Evolutionary conservation across 2,329 filamentous ascomycete genomes (phyloP).

Genomic region (Botrytis sinoallii): DNA sequence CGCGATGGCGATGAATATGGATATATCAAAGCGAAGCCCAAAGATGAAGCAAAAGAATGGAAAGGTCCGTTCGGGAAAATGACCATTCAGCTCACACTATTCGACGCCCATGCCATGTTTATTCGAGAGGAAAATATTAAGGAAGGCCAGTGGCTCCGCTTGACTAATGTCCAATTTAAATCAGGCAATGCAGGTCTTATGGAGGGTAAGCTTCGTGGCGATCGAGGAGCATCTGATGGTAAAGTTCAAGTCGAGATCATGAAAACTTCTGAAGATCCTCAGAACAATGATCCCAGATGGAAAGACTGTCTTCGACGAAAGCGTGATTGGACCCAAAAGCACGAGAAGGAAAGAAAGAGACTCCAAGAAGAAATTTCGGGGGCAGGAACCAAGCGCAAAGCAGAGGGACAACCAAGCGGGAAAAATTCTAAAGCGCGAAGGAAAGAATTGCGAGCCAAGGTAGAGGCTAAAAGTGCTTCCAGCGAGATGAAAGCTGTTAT

Average conservation of each 20-base stretch:
- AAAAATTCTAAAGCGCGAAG: conserved; percentile 32
- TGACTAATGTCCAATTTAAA: conserved; percentile 73
- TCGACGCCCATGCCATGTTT: conserved; percentile 60
- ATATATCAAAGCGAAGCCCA: conserved; percentile 45
- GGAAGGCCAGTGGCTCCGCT: conserved; percentile 57
- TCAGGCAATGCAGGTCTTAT: conserved; percentile 51
- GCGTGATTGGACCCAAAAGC: conserved; percentile 52
- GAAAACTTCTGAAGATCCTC: conserved; percentile 40
- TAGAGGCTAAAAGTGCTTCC: conserved; percentile 34
- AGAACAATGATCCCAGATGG: conserved; percentile 47
- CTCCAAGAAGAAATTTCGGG: conserved; percentile 40
- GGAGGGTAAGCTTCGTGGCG: conserved; percentile 69
- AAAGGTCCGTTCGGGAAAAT: conserved; percentile 70
- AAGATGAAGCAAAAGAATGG: conserved; percentile 50
- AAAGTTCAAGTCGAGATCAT: conserved; percentile 60
- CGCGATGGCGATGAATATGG: conserved; percentile 54
- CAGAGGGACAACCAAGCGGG: conserved; percentile 16
- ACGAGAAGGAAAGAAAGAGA: conserved; percentile 42
- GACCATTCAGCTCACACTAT: conserved; percentile 70
- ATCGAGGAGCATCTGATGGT: conserved; percentile 45
- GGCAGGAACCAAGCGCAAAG: conserved; percentile 34
- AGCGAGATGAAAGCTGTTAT: conserved; percentile 18
- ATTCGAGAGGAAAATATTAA: conserved; percentile 53
- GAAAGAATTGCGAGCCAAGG: conserved; percentile 34
- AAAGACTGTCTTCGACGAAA: conserved; percentile 62